Evolutionary conservation across 371 early-diverging fungal species (phyloP).

Genomic region (Mucor saturninus): DNA sequence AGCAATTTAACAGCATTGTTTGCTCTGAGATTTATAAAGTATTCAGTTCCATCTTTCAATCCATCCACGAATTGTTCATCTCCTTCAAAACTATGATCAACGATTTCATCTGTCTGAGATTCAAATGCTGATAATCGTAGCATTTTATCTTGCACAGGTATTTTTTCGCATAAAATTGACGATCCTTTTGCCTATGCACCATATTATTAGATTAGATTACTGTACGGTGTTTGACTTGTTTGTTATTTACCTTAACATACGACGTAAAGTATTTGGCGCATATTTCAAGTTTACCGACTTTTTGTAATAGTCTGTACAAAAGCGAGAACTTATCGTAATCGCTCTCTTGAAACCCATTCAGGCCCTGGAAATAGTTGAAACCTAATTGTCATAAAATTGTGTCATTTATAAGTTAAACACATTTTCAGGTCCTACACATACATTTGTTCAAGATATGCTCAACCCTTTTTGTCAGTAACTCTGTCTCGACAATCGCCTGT

Average conservation of each 20-base stretch:
- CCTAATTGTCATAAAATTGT: conserved; percentile 20
- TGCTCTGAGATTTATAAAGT: conserved; percentile 80
- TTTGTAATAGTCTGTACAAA: conserved; percentile 55
- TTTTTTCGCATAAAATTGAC: conserved; percentile 30
- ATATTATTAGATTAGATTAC: neutral
- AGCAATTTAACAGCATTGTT: conserved; percentile 88
- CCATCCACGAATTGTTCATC: conserved; percentile 69
- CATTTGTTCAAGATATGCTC: conserved; percentile 70
- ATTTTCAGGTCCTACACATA: conserved; percentile 19
- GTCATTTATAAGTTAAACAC: too few relatives aligned
- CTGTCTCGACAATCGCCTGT: conserved; percentile 67
- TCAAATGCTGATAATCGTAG: conserved; percentile 62
- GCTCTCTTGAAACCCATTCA: conserved; percentile 16
- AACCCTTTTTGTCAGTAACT: conserved; percentile 70
- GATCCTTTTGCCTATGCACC: conserved; percentile 35
- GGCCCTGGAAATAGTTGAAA: conserved; percentile 67
- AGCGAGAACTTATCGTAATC: conserved; percentile 60
- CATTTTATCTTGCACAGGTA: conserved; percentile 29
- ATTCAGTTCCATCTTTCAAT: conserved; percentile 81
- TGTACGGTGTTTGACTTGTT: neutral
- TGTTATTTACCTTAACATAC: conserved; percentile 41
- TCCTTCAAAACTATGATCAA: conserved; percentile 68
- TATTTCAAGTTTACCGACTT: conserved; percentile 38
- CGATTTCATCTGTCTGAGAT: conserved; percentile 68
- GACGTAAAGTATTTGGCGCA: conserved; percentile 39